Base-by-base conservation (phyloP, 2,329 filamentous ascomycete species). In the Ramularia endophylla region DNA sequence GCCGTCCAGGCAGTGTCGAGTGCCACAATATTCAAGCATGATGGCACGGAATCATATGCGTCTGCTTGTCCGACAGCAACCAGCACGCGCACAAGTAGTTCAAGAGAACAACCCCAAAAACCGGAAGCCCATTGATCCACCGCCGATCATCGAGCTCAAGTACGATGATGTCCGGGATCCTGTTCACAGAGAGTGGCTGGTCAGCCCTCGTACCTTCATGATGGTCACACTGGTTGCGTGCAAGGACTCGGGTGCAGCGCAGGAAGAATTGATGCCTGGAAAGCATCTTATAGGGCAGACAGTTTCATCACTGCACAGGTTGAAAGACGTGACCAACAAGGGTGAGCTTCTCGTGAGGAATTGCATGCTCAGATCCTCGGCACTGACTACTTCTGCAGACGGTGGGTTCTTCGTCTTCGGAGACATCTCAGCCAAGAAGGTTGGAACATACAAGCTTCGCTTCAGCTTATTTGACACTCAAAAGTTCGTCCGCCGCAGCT, bases 401-500 rank as follows among this genome's bases (percentile, higher is more conserved):
- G 84, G 84, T 8, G 87, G 82, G 1, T 94, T 88, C 66, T 94
- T 94, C 57, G 82, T 94, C n/a, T 94, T 94, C 63, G 85, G 85
- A 4, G 87, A 95, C 62, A 71, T 95, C 16, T 92, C 86, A 0
- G 80, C 90, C 46, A 83, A 83, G 58, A 71, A 80, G 17, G 78
- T 85, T 54, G 88, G 88, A 20, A 72, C 70, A 15, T 90, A 81
- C 59, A 74, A 81, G 27, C 72, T 95, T 28, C 76, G 80, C 41
- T 94, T 95, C 60, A 83, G 78, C 36, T 72, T 94, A 11, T 89
- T 83, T 62, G 84, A 89, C 61, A 78, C 86, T 66, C 71, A 68
- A 53, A 77, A 75, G 72, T 78, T 62, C 53, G 71, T 61, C 3
- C 11, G n/a, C 17, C 18, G 3, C n/a, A 15, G 15, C 13, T 22